Evolutionary conservation across 2,329 filamentous ascomycete genomes (phyloP), one percentile per base, ranked within the genome.

Genomic region (Venturia asperata): DNA sequence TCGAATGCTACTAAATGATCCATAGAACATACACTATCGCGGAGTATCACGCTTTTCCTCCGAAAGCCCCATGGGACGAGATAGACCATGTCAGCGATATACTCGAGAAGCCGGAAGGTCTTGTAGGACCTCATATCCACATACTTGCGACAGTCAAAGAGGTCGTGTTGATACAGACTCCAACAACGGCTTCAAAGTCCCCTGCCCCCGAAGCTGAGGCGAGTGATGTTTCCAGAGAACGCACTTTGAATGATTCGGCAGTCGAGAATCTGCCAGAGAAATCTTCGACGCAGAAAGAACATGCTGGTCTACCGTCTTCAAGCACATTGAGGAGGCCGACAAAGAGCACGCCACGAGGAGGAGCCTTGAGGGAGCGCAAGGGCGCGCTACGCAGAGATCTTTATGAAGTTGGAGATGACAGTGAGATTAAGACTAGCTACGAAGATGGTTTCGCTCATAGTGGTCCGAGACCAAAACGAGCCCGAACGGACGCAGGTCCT

Each of bases 1-100:
- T 5, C 5, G 15, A 37, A n/a, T 9, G 30, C 37, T 5, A 10
- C 52, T 58, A n/a, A 58, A 7, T 9, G 27, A 11, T 37, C 7
- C 19, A 27, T 37, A 58, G 52, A 58, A 27, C 52, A 37, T 58
- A 37, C 21, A 58, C 30, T 27, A 11, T 58, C 19, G 37, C 52
- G 27, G 15, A 58, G 7, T 58, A 37, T 10, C 17, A 37, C 27
- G 52, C 52, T 37, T 58, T 58, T 11, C 52, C 52, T n/a, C 52
- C 52, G 3, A 58, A 58, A 37, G 15, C 52, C 10, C 52, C 37
- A 21, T 58, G 24, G 21, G 52, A 58, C 15, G 52, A 58, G 27
- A 58, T 24, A 24, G 52, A 58, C 19, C 52, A 34, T 37, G 30
- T 58, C 19, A n/a, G 52, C 52, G 52, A 58, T 58, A 58, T 58